Evolutionary conservation across 2,329 filamentous ascomycete genomes (phyloP).

Genomic region (Neospermospora avenae): DNA sequence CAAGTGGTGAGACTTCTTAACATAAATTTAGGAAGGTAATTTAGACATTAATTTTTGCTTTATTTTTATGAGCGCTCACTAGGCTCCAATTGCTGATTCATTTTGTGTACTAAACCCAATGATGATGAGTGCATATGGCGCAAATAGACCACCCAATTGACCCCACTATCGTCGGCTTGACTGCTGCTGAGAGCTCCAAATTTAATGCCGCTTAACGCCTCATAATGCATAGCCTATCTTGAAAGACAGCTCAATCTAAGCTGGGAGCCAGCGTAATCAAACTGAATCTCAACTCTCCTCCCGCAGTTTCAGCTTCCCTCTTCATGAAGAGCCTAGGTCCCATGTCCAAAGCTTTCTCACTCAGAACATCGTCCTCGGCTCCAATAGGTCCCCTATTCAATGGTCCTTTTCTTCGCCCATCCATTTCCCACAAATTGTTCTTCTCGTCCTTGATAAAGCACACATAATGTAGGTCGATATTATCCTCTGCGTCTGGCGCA

Average conservation of each 20-base stretch:
- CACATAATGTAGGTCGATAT: constrained; percentile 90
- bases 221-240: background rate
- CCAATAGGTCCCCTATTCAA: constrained; percentile 41
- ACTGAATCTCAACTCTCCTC: constrained; percentile 33
- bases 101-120: background rate
- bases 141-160: background rate
- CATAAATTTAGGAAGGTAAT: background rate
- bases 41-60: background rate
- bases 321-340: constrained; percentile 48
- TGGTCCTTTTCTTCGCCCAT: constrained; percentile 67
- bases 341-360: constrained; percentile 70
- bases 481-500: constrained; percentile 73
- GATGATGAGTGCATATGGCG: background rate
- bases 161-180: background rate
- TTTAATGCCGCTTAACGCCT: background rate
- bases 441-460: constrained; percentile 76
- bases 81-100: background rate
- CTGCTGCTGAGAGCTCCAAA: background rate
- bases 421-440: constrained; percentile 67
- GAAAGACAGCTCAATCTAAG: constrained; percentile 2
- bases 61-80: background rate
- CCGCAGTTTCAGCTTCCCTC: constrained; percentile 27
- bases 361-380: constrained; percentile 67
- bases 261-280: constrained; percentile 28
- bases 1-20: background rate